Conservation (phyloP, 2,329 filamentous ascomycete species). For the Ciborinia camelliae region DNA sequence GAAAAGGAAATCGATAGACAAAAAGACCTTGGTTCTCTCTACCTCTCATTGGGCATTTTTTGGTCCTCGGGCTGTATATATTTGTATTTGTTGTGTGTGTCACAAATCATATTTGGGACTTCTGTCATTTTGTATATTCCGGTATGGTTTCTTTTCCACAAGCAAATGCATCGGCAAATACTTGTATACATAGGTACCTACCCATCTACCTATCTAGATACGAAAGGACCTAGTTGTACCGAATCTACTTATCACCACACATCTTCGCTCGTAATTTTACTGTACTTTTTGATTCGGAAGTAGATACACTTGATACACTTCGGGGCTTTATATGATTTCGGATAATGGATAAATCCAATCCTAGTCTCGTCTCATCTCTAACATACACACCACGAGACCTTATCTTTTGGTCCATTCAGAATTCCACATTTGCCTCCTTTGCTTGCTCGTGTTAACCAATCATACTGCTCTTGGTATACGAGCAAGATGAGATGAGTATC, state of each 20-base stretch:
- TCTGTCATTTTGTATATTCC: background rate
- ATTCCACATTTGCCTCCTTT: background rate
- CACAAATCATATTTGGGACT: background rate
- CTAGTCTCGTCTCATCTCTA: background rate
- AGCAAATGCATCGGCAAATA: background rate
- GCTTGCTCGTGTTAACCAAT: background rate
- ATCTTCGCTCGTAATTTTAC: background rate
- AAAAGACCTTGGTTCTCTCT: conserved; percentile 9
- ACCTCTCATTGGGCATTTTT: background rate
- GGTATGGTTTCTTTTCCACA: too few relatives aligned
- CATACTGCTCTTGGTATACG: too few relatives aligned
- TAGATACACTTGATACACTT: too few relatives aligned
- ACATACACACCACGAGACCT: background rate
- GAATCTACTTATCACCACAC: background rate
- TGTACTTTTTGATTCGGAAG: background rate
- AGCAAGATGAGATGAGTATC: background rate
- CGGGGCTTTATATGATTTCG: conserved; percentile 6
- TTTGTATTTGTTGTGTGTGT: background rate
- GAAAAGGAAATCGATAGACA: conserved; percentile 30
- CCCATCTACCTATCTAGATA: too few relatives aligned
- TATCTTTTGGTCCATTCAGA: conserved; percentile 2
- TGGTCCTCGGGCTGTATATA: background rate
- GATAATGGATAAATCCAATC: background rate
- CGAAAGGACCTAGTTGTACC: background rate
- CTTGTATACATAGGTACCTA: background rate